Evolutionary conservation across 768 basidiomycete genomes (phyloP).

Genomic region (Trametes sanguinea): DNA sequence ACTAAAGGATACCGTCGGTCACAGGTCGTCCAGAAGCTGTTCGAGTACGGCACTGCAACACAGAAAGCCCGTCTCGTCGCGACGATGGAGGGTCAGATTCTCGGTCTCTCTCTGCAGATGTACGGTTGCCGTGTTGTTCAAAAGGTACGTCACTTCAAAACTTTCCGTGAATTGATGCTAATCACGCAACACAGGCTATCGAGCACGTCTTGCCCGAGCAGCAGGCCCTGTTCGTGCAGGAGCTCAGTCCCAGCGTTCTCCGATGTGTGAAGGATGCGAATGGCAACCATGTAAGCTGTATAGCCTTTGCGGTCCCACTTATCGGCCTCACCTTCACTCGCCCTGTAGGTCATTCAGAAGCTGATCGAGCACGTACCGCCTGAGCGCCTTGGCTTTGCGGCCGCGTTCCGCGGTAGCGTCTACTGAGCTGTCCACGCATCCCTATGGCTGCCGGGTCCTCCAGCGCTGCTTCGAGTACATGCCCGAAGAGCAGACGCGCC

Average conservation of each 20-base stretch:
- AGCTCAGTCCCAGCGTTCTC: conserved; percentile 78
- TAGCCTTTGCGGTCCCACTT: not conserved
- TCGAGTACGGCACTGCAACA: conserved; percentile 78
- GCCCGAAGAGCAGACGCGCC: conserved; percentile 62
- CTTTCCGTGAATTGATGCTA: conserved; percentile 1
- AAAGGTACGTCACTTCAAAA: conserved; percentile 55
- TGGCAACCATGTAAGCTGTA: conserved; percentile 81
- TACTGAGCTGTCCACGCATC: conserved; percentile 81
- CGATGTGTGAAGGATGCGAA: conserved; percentile 89
- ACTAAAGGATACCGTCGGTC: not conserved
- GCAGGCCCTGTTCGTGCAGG: conserved; percentile 71
- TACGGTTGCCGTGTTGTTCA: conserved; percentile 97
- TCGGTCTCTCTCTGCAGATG: conserved; percentile 82
- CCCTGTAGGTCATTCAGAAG: conserved; percentile 78
- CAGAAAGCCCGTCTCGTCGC: conserved; percentile 73
- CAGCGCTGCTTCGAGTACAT: conserved; percentile 91
- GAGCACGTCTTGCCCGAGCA: conserved; percentile 81
- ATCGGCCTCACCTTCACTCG: conserved; percentile 2
- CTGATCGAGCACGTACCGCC: conserved; percentile 79
- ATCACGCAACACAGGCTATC: conserved; percentile 58
- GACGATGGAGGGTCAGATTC: conserved; percentile 76
- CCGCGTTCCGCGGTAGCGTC: conserved; percentile 75
- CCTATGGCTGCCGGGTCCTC: conserved; percentile 93
- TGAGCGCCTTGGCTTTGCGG: conserved; percentile 75
- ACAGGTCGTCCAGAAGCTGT: conserved; percentile 91